Evolutionary conservation across 2,329 filamentous ascomycete genomes (phyloP).

Genomic region (Curvularia lunata): DNA sequence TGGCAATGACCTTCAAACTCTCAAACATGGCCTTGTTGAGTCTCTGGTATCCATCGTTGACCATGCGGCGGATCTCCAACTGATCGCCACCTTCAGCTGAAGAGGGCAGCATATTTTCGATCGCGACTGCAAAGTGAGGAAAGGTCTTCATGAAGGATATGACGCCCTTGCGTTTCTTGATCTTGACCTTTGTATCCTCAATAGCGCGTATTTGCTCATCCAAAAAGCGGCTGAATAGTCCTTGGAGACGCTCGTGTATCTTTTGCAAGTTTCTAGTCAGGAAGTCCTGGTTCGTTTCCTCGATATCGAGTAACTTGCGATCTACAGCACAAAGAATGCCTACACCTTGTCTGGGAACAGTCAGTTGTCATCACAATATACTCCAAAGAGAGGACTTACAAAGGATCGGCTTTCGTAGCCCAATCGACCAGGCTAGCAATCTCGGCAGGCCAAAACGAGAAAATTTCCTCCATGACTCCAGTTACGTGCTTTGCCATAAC

Average conservation of each 20-base stretch:
- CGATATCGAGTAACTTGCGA: constrained; percentile 76
- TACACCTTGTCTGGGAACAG: constrained; percentile 75
- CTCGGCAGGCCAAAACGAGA: constrained; percentile 79
- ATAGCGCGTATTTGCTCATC: constrained; percentile 95
- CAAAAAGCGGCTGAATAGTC: constrained; percentile 84
- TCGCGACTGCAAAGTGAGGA: constrained; percentile 79
- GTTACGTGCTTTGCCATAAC: constrained; percentile 83
- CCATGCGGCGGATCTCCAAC: constrained; percentile 72
- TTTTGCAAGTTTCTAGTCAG: constrained; percentile 80
- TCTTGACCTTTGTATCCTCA: constrained; percentile 98
- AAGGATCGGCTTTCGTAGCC: constrained; percentile 77
- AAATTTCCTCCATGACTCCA: constrained; percentile 88
- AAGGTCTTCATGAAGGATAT: constrained; percentile 95
- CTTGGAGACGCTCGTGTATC: constrained; percentile 74
- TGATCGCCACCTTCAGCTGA: constrained; percentile 60
- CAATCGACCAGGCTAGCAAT: constrained; percentile 82
- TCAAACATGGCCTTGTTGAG: constrained; percentile 97
- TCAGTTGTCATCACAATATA: constrained; percentile 22
- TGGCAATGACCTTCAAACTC: constrained; percentile 91
- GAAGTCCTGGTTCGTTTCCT: constrained; percentile 93
- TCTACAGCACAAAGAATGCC: constrained; percentile 84
- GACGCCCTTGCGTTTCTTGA: constrained; percentile 97
- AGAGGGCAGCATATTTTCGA: constrained; percentile 79
- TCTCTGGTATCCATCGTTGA: constrained; percentile 86
- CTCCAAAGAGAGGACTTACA: constrained; percentile 63